Percentiles rank a stretch among this genome's conserved stretches.
Evolutionary conservation across 495 filamentous ascomycete species (phyloP).

Genomic region (Friedmanniomyces simplex): DNA sequence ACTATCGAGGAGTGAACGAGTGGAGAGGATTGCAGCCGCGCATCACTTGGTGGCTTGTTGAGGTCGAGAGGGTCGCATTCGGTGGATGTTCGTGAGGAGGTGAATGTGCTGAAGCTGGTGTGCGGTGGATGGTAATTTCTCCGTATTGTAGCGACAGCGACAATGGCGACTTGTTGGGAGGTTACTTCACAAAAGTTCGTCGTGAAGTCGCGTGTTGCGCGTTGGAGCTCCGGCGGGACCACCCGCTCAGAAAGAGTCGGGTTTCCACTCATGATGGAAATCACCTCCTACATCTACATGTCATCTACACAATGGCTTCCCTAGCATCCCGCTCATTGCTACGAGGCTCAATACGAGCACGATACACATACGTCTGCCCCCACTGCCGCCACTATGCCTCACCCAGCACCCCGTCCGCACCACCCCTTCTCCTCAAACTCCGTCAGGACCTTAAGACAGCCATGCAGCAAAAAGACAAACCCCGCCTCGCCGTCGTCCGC

Average conservation of each 20-base stretch:
- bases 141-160: not conserved
- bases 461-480: constrained; percentile 50
- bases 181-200: too few species aligned
- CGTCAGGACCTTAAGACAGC: constrained; percentile 50
- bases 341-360: constrained; percentile 30
- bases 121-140: not conserved
- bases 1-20: not conserved
- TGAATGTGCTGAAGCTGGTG: not conserved
- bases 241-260: too few species aligned
- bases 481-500: constrained; percentile 47
- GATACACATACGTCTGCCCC: constrained; percentile 2
- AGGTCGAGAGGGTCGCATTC: not conserved
- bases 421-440: constrained; percentile 36
- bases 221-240: too few species aligned
- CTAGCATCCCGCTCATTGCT: constrained; percentile 26
- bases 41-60: constrained; percentile 3
- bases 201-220: not conserved
- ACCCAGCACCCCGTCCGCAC: constrained; percentile 22
- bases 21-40: not conserved
- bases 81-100: not conserved
- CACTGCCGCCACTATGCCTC: constrained; percentile 23
- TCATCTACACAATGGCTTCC: constrained; percentile 1
- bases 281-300: not conserved
- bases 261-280: too few species aligned
- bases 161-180: not conserved